phyloP scores from a whole-genome alignment of 2,329 filamentous ascomycete genomes.

The Calonectria pseudoturangicola region DNA sequence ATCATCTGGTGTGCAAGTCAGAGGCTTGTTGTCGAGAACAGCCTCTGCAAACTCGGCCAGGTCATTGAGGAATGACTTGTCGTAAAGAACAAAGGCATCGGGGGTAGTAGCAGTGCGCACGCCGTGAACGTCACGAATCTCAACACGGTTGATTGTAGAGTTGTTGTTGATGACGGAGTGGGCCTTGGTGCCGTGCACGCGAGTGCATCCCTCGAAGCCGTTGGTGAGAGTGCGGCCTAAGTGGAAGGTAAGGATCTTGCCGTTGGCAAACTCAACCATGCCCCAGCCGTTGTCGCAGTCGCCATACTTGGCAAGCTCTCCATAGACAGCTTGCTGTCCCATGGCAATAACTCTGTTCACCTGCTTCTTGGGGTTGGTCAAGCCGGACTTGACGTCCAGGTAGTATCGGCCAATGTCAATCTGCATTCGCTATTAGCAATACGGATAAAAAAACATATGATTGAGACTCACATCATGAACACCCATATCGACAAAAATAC shows the following conservation, averaged over 20 bases:
- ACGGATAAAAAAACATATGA: not conserved
- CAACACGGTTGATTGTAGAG: not conserved
- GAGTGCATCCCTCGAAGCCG: not conserved
- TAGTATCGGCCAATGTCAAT: not conserved
- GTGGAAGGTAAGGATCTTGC: not conserved
- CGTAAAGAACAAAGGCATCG: not conserved
- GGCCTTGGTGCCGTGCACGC: not conserved
- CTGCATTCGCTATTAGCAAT: not conserved
- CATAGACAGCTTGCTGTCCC: constrained; percentile 5
- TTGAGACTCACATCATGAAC: not conserved
- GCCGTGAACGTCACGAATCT: constrained; percentile 2
- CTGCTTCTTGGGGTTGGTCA: constrained; percentile 11
- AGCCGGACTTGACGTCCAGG: not conserved
- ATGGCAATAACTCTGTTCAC: constrained; percentile 5
- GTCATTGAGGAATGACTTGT: constrained; percentile 13
- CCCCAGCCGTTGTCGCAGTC: constrained; percentile 9
- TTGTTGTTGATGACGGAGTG: not conserved
- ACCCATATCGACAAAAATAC: constrained; percentile 10
- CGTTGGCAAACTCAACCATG: constrained; percentile 12
- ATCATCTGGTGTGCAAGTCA: not conserved
- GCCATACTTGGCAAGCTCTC: not conserved
- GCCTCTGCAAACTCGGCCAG: not conserved
- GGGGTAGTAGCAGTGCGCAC: constrained; percentile 1
- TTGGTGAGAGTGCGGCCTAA: constrained; percentile 3
- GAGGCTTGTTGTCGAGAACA: not conserved